Conservation (phyloP, 345 rosid species). For the Garcia nutans region DNA sequence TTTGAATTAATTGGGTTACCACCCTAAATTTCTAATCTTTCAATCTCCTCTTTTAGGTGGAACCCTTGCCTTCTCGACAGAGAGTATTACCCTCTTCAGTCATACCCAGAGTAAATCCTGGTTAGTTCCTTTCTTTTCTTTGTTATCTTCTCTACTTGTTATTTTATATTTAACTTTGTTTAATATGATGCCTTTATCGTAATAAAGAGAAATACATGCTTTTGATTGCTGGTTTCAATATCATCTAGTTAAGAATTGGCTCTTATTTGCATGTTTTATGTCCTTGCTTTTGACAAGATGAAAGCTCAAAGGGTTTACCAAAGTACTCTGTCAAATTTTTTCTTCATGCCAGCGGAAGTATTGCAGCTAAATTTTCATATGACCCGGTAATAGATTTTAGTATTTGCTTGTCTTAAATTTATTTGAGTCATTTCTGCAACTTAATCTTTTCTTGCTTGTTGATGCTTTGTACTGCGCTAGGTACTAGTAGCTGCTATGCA, state of each 20-base stretch:
- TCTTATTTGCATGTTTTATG: constrained; percentile 10
- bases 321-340: constrained; percentile 60
- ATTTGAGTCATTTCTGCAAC: background rate
- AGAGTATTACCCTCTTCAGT: constrained; percentile 34
- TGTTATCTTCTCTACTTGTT: background rate
- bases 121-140: constrained; percentile 34
- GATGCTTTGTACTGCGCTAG: constrained; percentile 31
- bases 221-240: background rate
- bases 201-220: background rate
- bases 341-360: constrained; percentile 64
- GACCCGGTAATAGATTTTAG: constrained; percentile 45
- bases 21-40: background rate
- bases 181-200: background rate
- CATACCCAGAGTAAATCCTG: constrained; percentile 34
- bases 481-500: constrained; percentile 64
- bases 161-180: background rate
- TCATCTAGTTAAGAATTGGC: background rate
- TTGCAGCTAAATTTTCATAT: constrained; percentile 75
- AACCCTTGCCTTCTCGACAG: constrained; percentile 28
- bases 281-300: constrained; percentile 33
- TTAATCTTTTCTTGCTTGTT: constrained; percentile 9
- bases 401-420: background rate
- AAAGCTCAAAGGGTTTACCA: constrained; percentile 34
- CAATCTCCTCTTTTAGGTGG: constrained; percentile 34
- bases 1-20: background rate